phyloP scores from a whole-genome alignment of 306 rosid species.

The Lathyrus tuberosus region DNA sequence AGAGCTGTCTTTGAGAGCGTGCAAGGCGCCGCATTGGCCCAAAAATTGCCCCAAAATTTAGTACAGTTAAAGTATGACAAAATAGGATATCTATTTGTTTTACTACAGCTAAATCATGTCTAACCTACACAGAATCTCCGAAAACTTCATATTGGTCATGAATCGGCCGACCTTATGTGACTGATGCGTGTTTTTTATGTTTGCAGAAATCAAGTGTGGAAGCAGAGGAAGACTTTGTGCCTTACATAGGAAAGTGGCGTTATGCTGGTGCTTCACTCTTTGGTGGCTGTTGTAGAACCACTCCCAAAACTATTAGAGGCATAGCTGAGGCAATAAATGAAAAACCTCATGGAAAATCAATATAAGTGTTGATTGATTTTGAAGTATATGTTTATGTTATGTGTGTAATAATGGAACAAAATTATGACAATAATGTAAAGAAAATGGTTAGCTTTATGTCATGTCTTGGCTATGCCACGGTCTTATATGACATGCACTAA shows the following conservation, averaged over 20 bases:
- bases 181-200: not conserved
- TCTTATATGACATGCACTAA: conserved; percentile 2
- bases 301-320: conserved; percentile 80
- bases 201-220: conserved; percentile 61
- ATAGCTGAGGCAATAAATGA: conserved; percentile 53
- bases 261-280: conserved; percentile 82
- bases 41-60: too few species aligned
- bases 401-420: conserved; percentile 15
- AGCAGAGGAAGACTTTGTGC: conserved; percentile 69
- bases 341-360: conserved; percentile 35
- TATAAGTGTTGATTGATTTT: conserved; percentile 26
- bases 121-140: too few species aligned
- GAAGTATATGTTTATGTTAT: conserved; percentile 3
- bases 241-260: conserved; percentile 72
- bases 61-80: too few species aligned
- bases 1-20: too few species aligned
- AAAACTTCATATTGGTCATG: not conserved
- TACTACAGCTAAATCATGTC: too few species aligned
- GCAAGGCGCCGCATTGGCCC: too few species aligned
- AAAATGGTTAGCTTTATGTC: conserved; percentile 23
- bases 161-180: not conserved
- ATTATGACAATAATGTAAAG: conserved; percentile 1
- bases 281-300: conserved; percentile 96
- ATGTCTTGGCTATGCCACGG: not conserved
- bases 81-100: too few species aligned